phyloP scores from a whole-genome alignment of 306 rosid species.

The Purshia tridentata region DNA sequence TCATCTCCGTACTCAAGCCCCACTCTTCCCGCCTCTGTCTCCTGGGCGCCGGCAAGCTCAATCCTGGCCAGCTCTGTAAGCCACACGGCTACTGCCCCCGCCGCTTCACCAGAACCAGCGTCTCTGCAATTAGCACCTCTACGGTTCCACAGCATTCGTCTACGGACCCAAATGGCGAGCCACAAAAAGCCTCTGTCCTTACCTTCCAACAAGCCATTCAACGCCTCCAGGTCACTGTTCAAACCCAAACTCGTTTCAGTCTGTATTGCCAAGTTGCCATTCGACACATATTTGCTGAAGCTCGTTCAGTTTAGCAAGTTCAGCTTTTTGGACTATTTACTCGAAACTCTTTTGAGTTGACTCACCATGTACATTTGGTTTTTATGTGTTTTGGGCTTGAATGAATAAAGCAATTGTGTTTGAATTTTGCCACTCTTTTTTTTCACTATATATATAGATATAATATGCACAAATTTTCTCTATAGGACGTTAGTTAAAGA shows the following conservation, averaged over 20 bases:
- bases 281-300: no score
- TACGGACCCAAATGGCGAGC: conserved; percentile 20
- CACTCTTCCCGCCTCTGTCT: conserved; percentile 39
- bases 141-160: conserved; percentile 40
- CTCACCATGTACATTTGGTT: no score
- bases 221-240: conserved; percentile 75
- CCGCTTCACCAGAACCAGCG: conserved; percentile 34
- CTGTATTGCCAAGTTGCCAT: not conserved
- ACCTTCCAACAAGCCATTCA: conserved; percentile 96
- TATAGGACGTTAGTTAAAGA: no score
- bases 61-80: conserved; percentile 14
- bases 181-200: conserved; percentile 41
- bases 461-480: no score
- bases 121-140: conserved; percentile 44
- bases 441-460: no score
- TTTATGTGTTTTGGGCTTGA: no score
- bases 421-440: no score
- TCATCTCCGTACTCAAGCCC: conserved; percentile 69
- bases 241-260: not conserved
- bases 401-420: no score
- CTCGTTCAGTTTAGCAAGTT: no score
- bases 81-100: conserved; percentile 24
- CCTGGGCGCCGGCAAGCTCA: conserved; percentile 26
- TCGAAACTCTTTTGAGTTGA: no score
- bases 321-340: no score